These are phyloP conservation scores for Arxiozyma slooffiae DNA, from an alignment of 1,139 yeast genomes.

Conservation along the genomic window DNA sequence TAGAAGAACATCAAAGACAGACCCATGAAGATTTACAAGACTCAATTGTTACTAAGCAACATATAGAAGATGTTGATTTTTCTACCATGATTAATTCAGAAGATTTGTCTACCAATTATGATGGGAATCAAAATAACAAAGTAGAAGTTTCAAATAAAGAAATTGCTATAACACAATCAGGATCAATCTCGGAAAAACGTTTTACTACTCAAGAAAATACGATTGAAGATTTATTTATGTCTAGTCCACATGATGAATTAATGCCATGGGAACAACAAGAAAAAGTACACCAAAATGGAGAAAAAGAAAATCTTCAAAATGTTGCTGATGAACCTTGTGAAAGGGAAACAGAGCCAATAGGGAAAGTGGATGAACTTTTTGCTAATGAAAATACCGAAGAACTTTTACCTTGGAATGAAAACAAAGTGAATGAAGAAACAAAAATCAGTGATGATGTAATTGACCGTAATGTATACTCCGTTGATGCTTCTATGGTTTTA, in stretches of 20 bases:
- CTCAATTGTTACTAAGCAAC: not conserved
- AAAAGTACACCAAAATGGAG: not conserved
- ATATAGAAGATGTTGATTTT: not conserved
- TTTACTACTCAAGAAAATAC: not conserved
- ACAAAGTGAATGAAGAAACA: not conserved
- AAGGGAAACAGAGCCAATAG: not conserved
- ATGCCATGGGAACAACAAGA: constrained; percentile 11
- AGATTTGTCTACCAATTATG: not conserved
- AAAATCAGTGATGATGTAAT: not conserved
- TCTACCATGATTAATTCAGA: not conserved
- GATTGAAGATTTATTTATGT: constrained; percentile 15
- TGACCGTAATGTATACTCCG: not conserved
- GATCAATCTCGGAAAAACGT: not conserved
- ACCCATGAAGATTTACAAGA: not conserved
- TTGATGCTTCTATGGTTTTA: not conserved
- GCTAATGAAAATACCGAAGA: not conserved
- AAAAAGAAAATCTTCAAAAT: not conserved
- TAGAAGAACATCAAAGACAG: not conserved
- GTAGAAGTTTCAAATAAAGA: not conserved
- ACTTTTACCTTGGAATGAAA: constrained; percentile 4
- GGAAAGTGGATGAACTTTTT: not conserved
- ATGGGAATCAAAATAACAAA: no score
- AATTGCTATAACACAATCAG: not conserved
- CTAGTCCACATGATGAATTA: constrained; percentile 4
- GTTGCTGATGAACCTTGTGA: not conserved